Conservation (phyloP, 2,329 filamentous ascomycete species). For the Pseudocercospora ulei region DNA sequence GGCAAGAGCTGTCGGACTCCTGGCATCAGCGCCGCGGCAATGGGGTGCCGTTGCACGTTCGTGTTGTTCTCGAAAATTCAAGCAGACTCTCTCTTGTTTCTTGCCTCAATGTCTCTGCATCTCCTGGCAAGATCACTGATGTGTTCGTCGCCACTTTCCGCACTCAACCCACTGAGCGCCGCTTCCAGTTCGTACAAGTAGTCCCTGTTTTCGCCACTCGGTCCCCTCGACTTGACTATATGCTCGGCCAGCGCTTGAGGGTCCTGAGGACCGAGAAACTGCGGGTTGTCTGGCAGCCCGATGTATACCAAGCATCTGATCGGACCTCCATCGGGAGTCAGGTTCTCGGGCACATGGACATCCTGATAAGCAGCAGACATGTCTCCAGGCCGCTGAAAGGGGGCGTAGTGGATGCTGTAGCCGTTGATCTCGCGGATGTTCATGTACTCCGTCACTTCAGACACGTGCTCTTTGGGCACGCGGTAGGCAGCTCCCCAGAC, state of each 20-base stretch:
- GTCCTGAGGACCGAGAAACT: slow-evolving; percentile 79
- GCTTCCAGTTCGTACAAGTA: slow-evolving; percentile 74
- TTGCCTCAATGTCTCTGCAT: slow-evolving; percentile 54
- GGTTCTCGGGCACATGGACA: slow-evolving; percentile 33
- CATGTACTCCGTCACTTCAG: slow-evolving; percentile 77
- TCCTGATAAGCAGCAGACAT: slow-evolving; percentile 44
- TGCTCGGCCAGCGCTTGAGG: slow-evolving; percentile 67
- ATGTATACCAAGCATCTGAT: slow-evolving; percentile 74
- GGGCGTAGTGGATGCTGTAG: slow-evolving; percentile 84
- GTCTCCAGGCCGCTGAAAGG: slow-evolving; percentile 50
- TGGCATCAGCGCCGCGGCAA: slow-evolving; percentile 13
- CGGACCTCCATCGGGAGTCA: slow-evolving; percentile 25
- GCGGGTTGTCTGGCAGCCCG: slow-evolving; percentile 81
- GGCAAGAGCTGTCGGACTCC: slow-evolving; percentile 10
- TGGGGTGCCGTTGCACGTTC: slow-evolving; percentile 18
- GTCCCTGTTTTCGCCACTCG: slow-evolving; percentile 81
- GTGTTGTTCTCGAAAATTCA: no score
- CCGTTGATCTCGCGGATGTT: slow-evolving; percentile 97
- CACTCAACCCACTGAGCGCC: slow-evolving; percentile 61
- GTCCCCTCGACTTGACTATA: slow-evolving; percentile 65
- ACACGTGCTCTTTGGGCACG: slow-evolving; percentile 72
- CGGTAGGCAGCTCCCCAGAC: slow-evolving; percentile 76
- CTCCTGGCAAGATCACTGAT: slow-evolving; percentile 69
- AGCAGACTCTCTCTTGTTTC: slow-evolving; percentile 11
- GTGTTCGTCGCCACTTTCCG: slow-evolving; percentile 72